Evolutionary conservation across 2,329 filamentous ascomycete species (phyloP).

Genomic region (Penicillium fuscoglaucum): DNA sequence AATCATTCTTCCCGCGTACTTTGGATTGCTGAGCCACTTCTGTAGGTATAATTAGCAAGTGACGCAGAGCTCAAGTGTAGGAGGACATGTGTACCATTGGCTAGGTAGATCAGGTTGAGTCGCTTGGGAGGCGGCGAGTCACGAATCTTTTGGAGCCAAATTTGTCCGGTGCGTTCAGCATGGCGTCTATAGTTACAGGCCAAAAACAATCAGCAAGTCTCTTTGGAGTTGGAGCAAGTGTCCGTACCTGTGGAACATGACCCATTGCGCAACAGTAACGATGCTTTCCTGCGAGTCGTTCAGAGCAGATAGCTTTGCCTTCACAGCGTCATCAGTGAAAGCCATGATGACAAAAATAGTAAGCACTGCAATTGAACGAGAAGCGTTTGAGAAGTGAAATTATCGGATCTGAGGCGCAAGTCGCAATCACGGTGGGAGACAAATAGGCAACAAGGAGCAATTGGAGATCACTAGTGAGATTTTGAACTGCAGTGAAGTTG

Average conservation of each 20-base stretch:
- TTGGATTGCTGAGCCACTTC: conserved; percentile 97
- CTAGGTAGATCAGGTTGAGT: conserved; percentile 88
- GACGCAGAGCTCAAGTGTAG: not conserved
- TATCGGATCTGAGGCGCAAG: conserved; percentile 1
- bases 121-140: conserved; percentile 84
- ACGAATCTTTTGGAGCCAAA: conserved; percentile 88
- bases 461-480: not conserved
- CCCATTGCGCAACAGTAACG: conserved; percentile 95
- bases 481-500: not conserved
- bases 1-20: conserved; percentile 87
- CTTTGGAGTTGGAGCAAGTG: conserved; percentile 17
- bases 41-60: conserved; percentile 42
- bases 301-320: conserved; percentile 89
- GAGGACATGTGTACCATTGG: conserved; percentile 69
- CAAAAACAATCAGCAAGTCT: conserved; percentile 17
- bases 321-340: conserved; percentile 92
- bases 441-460: not conserved
- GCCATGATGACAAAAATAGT: conserved; percentile 62
- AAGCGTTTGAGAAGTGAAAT: not conserved
- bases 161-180: conserved; percentile 84
- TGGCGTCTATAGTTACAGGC: conserved; percentile 65
- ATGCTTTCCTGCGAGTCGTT: conserved; percentile 99
- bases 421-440: not conserved
- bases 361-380: not conserved
- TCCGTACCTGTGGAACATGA: conserved; percentile 92